Evolutionary conservation across 2,329 filamentous ascomycete species (phyloP).

Genomic region (Aureobasidium melanogenum): DNA sequence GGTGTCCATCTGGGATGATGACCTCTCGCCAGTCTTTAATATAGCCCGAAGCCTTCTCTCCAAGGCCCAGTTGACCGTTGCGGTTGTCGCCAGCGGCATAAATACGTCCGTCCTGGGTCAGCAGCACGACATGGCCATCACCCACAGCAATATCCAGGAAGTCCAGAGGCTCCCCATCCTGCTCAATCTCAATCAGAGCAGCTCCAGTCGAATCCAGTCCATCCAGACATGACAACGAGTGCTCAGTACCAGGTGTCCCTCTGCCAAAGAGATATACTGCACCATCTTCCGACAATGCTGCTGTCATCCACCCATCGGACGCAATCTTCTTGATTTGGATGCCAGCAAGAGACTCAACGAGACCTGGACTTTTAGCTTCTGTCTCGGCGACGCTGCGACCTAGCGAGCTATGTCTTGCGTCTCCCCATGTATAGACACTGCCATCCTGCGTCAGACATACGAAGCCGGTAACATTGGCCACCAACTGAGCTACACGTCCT

Average conservation of each 20-base stretch:
- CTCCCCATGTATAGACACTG: conserved; percentile 42
- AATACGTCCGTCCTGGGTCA: conserved; percentile 42
- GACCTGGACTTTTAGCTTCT: conserved; percentile 39
- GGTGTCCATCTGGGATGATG: not conserved
- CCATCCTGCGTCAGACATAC: conserved; percentile 28
- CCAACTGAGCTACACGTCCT: conserved; percentile 22
- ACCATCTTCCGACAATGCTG: conserved; percentile 48
- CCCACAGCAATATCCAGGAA: conserved; percentile 51
- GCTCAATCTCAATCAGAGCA: conserved; percentile 26
- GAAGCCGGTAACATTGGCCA: conserved; percentile 32
- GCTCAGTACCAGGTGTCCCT: conserved; percentile 18
- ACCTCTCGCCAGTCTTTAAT: conserved; percentile 21
- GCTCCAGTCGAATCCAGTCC: conserved; percentile 20
- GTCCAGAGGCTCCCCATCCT: conserved; percentile 34
- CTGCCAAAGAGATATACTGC: conserved; percentile 56
- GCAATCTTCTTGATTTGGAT: conserved; percentile 47
- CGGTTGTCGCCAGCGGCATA: conserved; percentile 49
- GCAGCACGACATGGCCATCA: conserved; percentile 48
- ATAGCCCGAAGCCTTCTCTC: conserved; percentile 14
- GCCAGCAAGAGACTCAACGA: conserved; percentile 42
- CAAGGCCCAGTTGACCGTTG: conserved; percentile 51
- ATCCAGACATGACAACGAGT: conserved; percentile 17
- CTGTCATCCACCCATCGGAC: conserved; percentile 47
- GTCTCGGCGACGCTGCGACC: conserved; percentile 37
- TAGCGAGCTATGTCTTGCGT: conserved; percentile 51